Evolutionary conservation across 2,329 filamentous ascomycete genomes (phyloP).

Genomic region (Raffaelea deltoideospora): DNA sequence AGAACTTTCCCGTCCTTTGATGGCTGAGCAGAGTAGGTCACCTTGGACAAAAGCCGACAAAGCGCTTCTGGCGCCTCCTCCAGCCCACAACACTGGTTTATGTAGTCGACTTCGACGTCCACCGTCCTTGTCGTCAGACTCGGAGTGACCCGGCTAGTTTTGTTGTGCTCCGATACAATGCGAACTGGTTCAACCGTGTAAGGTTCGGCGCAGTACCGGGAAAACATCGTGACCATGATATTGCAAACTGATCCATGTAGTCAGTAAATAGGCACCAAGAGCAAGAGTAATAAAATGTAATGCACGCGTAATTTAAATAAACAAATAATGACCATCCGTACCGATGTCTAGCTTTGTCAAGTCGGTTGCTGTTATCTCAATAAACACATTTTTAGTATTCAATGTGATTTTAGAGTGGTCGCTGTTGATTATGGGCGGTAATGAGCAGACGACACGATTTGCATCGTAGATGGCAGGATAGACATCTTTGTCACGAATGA

Average conservation of each 20-base stretch:
- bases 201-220: conserved; percentile 68
- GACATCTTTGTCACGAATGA: conserved; percentile 82
- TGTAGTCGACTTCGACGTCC: conserved; percentile 77
- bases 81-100: conserved; percentile 85
- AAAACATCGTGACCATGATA: conserved; percentile 97
- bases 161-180: conserved; percentile 84
- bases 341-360: conserved; percentile 88
- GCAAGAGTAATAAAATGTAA: conserved; percentile 22
- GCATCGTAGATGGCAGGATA: conserved; percentile 95
- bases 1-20: conserved; percentile 56
- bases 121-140: conserved; percentile 62
- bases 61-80: conserved; percentile 58
- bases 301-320: too few species aligned
- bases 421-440: conserved; percentile 96
- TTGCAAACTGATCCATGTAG: conserved; percentile 28
- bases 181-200: conserved; percentile 92
- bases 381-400: conserved; percentile 84
- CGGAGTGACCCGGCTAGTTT: conserved; percentile 65
- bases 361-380: conserved; percentile 89
- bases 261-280: neutral
- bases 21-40: conserved; percentile 72
- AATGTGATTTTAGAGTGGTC: conserved; percentile 93
- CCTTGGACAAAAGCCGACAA: conserved; percentile 68
- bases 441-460: conserved; percentile 72
- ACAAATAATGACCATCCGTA: conserved; percentile 20